phyloP scores from a whole-genome alignment of 768 basidiomycete genomes.

The Leccinum uliginosum region DNA sequence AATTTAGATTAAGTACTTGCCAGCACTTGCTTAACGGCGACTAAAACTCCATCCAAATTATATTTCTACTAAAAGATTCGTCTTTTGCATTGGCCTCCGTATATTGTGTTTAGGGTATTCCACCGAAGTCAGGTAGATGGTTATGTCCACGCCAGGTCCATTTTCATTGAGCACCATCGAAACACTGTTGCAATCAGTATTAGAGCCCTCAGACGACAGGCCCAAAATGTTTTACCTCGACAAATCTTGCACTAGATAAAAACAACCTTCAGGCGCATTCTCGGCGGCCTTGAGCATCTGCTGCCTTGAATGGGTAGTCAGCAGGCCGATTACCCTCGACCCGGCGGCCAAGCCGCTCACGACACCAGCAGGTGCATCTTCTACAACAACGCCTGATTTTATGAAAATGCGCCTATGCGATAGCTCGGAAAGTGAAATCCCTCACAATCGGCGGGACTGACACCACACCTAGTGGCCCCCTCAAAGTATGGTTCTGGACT shows the following conservation, averaged over 20 bases:
- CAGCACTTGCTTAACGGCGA: constrained; percentile 7
- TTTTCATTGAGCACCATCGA: constrained; percentile 28
- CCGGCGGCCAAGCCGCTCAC: constrained; percentile 78
- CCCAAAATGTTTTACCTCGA: constrained; percentile 44
- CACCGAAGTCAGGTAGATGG: constrained; percentile 6
- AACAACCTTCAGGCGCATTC: constrained; percentile 29
- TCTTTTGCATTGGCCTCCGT: not conserved
- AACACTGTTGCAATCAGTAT: constrained; percentile 18
- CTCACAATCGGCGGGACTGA: constrained; percentile 41
- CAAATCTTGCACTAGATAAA: constrained; percentile 68
- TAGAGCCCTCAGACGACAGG: not conserved
- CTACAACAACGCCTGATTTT: constrained; percentile 75
- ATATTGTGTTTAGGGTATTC: not conserved
- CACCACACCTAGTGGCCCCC: constrained; percentile 69
- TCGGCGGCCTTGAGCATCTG: constrained; percentile 61
- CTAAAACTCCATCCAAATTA: not conserved
- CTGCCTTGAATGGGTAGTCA: constrained; percentile 74
- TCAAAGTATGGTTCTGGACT: constrained; percentile 90
- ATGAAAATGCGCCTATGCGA: constrained; percentile 5
- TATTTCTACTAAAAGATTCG: constrained; percentile 3
- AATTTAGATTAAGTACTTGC: constrained; percentile 8
- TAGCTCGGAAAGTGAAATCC: not conserved
- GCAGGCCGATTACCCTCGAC: constrained; percentile 75
- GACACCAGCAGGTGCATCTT: constrained; percentile 88
- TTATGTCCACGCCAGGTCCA: constrained; percentile 38